phyloP scores from a whole-genome alignment of 129 eudicot species.

The Chrysanthemum lavandulifolium region DNA sequence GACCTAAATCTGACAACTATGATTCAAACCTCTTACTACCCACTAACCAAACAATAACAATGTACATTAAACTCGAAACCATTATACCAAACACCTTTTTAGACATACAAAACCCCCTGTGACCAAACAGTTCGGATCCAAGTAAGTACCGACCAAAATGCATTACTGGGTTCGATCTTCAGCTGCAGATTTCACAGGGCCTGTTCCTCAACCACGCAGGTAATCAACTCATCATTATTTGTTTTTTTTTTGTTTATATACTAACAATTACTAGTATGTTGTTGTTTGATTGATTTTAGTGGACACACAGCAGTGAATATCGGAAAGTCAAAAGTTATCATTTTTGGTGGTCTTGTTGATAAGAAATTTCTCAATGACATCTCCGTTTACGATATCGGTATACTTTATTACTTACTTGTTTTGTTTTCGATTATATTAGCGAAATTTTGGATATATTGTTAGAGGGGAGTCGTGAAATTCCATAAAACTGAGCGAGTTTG shows the following conservation, averaged over 20 bases:
- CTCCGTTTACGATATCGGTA: constrained; percentile 86
- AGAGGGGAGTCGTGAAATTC: no score
- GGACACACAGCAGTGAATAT: constrained; percentile 95
- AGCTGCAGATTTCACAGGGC: constrained; percentile 74
- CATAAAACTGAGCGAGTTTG: no score
- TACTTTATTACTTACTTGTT: no score
- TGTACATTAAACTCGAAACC: no score
- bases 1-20: no score
- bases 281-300: constrained; percentile 36
- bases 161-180: constrained; percentile 89
- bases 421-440: no score
- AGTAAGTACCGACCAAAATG: constrained; percentile 18
- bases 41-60: no score
- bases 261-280: no score
- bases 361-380: constrained; percentile 77
- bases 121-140: neutral
- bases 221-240: neutral
- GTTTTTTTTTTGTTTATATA: no score
- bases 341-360: constrained; percentile 87
- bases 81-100: no score
- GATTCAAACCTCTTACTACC: no score
- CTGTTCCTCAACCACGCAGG: constrained; percentile 92
- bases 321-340: constrained; percentile 78
- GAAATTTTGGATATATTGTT: no score
- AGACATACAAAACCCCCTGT: neutral